Evolutionary conservation across 768 basidiomycete species (phyloP).

Genomic region (Tubosaeta sp.): DNA sequence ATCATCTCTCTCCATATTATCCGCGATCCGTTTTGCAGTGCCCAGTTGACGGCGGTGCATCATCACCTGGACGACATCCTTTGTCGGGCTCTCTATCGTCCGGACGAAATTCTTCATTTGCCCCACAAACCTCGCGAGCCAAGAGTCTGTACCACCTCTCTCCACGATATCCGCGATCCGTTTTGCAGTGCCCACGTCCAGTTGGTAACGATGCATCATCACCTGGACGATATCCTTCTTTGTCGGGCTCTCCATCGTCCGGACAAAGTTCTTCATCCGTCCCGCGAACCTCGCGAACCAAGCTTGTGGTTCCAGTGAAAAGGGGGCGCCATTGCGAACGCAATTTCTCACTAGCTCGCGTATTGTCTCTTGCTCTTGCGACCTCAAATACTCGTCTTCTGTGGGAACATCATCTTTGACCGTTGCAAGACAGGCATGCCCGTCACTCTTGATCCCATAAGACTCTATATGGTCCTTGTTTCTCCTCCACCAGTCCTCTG

Average conservation of each 20-base stretch:
- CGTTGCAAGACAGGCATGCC: constrained; percentile 30
- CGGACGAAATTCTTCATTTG: constrained; percentile 16
- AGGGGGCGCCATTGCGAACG: constrained; percentile 10
- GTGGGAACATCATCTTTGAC: constrained; percentile 17
- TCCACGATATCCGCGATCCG: constrained; percentile 22
- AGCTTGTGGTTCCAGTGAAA: constrained; percentile 10
- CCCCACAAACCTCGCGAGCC: constrained; percentile 15
- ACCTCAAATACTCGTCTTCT: constrained; percentile 23
- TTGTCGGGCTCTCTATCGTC: constrained; percentile 11
- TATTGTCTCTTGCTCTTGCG: constrained; percentile 15
- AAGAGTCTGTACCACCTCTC: constrained; percentile 10
- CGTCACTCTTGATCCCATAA: constrained; percentile 23
- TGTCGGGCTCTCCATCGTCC: constrained; percentile 10
- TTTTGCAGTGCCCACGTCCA: constrained; percentile 24
- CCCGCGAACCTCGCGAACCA: constrained; percentile 18
- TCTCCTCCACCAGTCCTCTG: constrained; percentile 34
- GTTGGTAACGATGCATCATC: constrained; percentile 21
- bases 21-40: constrained; percentile 21
- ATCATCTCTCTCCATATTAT: constrained; percentile 16
- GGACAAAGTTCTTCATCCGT: constrained; percentile 15
- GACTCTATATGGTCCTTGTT: constrained; percentile 22
- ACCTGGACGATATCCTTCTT: constrained; percentile 16
- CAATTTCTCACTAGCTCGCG: constrained; percentile 16
- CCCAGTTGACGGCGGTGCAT: constrained; percentile 24
- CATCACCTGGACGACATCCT: constrained; percentile 16